Base-by-base conservation (phyloP, 2,329 filamentous ascomycete species). In the Metarhizium humberi region DNA sequence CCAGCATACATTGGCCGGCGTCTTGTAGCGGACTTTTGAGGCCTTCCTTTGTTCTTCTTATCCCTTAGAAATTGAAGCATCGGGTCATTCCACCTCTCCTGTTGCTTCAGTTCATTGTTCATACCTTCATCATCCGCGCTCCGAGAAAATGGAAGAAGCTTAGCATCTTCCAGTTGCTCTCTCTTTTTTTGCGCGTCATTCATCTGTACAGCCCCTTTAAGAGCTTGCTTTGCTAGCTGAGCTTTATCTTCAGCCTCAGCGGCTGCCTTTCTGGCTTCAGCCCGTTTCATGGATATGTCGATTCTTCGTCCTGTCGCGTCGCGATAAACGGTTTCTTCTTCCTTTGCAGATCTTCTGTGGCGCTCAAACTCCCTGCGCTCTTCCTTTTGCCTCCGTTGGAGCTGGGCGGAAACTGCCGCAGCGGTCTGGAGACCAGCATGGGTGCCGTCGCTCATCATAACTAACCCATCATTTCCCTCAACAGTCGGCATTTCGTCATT, bases 271-370 rank as follows among this genome's bases (percentile, higher is more conserved):
- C 90, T 81, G 52, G 89, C 87, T 69, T 96, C 91, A 20, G 90
- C 92, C 29, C 92, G 82, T 70, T 90, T 90, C 87, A 96, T 90
- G 18, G 86, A 85, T 29, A 97, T 82, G 66, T 99, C 95, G 60
- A 99, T 92, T 55, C 95, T 86, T n/a, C 92, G 82, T 13, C 94
- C 94, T 3, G 88, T 94, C 11, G 95, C 94, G 71, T 99, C 94
- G 63, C 94, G 88, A 69, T 97, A 96, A 29, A 96, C 91, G 0
- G 92, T 95, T 71, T 96, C 90, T 63, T 86, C 80, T 36, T 81
- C 80, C 56, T 75, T 72, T 45, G 68, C 69, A 58, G 68, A 73
- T 56, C 73, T 76, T 38, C 67, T 61, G 63, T 69, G 71, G 58
- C 59, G 63, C 57, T 77, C 73, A 63, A 79, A 81, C 29, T 76